Conservation (phyloP, 345 rosid genomes). For the Melaleuca alternifolia region DNA sequence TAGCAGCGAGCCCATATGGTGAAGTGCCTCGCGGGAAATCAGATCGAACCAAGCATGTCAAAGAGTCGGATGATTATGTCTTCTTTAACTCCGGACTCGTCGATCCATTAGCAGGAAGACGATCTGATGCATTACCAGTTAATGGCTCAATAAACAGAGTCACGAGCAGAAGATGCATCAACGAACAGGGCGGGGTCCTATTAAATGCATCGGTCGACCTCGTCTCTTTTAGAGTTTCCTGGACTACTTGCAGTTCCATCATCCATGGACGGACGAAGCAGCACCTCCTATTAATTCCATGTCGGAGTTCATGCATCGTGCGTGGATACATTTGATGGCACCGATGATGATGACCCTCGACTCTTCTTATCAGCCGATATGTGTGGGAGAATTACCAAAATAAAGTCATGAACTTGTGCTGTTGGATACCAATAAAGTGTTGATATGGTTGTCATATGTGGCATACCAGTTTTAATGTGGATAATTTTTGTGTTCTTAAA, state of each 20-base stretch:
- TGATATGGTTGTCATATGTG: too few species aligned
- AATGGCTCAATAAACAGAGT: neutral
- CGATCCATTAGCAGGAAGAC: fast-evolving
- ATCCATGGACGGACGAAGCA: neutral
- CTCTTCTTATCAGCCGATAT: neutral
- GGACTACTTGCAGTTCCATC: neutral
- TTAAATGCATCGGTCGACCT: neutral
- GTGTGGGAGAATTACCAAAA: neutral
- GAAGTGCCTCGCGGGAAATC: neutral
- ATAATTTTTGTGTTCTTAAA: too few species aligned
- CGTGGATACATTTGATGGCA: neutral
- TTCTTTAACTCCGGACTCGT: neutral
- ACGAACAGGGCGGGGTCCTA: neutral
- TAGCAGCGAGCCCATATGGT: neutral
- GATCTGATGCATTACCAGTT: neutral
- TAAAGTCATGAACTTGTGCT: too few species aligned
- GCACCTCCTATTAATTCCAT: neutral
- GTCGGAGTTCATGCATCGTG: neutral
- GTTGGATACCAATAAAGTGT: too few species aligned
- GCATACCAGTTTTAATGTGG: too few species aligned
- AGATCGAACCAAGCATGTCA: neutral
- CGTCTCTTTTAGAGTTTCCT: neutral
- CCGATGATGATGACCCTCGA: neutral
- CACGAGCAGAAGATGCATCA: neutral
- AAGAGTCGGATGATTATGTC: neutral